Percentiles rank a stretch among this genome's conserved stretches.
phyloP scores from a whole-genome alignment of 345 rosid genomes.

The Abelmoschus esculentus region DNA sequence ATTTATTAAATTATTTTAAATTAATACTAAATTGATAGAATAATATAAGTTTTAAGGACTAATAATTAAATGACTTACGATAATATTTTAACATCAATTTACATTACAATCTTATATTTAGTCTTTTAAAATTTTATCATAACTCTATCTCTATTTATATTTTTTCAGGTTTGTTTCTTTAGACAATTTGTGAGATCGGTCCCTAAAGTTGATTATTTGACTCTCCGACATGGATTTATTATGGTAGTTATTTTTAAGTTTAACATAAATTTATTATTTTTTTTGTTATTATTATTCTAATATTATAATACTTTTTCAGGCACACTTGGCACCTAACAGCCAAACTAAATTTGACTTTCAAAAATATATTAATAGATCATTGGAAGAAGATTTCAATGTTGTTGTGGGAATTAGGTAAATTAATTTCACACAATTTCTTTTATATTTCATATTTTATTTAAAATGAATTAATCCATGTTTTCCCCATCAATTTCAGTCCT shows the following conservation, averaged over 20 bases:
- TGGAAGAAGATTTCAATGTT: not conserved
- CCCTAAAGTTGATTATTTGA: constrained; percentile 78
- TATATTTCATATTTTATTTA: too few species aligned
- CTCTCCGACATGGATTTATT: constrained; percentile 86
- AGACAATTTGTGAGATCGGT: constrained; percentile 84
- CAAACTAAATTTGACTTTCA: not conserved
- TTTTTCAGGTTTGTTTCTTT: constrained; percentile 66
- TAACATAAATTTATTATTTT: too few species aligned
- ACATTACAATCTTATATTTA: too few species aligned
- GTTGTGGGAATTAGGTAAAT: not conserved
- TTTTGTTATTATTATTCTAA: too few species aligned
- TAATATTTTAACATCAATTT: too few species aligned
- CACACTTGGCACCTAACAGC: not conserved
- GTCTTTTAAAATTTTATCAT: too few species aligned
- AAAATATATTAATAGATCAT: not conserved
- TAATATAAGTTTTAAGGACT: too few species aligned
- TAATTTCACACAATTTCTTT: too few species aligned
- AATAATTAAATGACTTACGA: too few species aligned
- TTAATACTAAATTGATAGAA: too few species aligned
- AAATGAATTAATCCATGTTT: too few species aligned
- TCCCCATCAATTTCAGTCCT: not conserved
- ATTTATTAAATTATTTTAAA: too few species aligned
- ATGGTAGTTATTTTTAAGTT: constrained; percentile 30
- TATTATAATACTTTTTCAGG: not conserved
- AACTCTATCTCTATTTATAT: not conserved